Conservation (phyloP, 371 early-diverging fungal species). For the Globomyces sp. region DNA sequence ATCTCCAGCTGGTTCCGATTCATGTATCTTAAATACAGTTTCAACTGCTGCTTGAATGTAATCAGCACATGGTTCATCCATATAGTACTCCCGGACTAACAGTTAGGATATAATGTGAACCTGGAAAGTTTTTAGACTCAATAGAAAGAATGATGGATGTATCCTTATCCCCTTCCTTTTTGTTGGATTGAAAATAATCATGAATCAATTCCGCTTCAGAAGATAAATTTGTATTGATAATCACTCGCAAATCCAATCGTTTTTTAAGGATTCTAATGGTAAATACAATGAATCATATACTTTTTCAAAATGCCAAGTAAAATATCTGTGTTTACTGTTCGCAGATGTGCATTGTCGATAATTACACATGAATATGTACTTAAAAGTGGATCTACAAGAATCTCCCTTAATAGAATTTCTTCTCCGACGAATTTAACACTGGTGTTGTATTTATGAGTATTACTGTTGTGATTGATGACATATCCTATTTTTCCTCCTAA, state of each 20-base stretch:
- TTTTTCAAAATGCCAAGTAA: conserved; percentile 87
- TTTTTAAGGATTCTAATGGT: conserved; percentile 36
- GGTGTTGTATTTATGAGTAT: conserved; percentile 66
- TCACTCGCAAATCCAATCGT: conserved; percentile 53
- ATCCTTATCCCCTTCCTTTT: conserved; percentile 46
- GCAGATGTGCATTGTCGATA: conserved; percentile 99
- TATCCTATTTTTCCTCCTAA: conserved; percentile 85
- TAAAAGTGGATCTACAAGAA: conserved; percentile 85
- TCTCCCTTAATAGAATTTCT: conserved; percentile 96
- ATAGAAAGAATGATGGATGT: conserved; percentile 63
- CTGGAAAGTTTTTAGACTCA: conserved; percentile 69
- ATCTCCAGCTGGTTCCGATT: conserved; percentile 66
- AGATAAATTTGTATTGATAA: conserved; percentile 48
- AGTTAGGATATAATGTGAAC: conserved; percentile 13
- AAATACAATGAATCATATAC: conserved; percentile 17
- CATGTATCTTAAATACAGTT: conserved; percentile 66
- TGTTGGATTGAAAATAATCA: conserved; percentile 49
- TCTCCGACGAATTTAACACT: conserved; percentile 98
- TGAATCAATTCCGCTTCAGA: conserved; percentile 42
- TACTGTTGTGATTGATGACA: conserved; percentile 97
- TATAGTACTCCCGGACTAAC: conserved; percentile 48
- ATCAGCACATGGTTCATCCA: conserved; percentile 53
- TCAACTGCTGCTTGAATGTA: conserved; percentile 64
- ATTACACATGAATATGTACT: conserved; percentile 90
- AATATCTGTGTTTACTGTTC: conserved; percentile 96